phyloP scores from a whole-genome alignment of 2,329 filamentous ascomycete genomes.

The Sporothrix brunneoviolacea region DNA sequence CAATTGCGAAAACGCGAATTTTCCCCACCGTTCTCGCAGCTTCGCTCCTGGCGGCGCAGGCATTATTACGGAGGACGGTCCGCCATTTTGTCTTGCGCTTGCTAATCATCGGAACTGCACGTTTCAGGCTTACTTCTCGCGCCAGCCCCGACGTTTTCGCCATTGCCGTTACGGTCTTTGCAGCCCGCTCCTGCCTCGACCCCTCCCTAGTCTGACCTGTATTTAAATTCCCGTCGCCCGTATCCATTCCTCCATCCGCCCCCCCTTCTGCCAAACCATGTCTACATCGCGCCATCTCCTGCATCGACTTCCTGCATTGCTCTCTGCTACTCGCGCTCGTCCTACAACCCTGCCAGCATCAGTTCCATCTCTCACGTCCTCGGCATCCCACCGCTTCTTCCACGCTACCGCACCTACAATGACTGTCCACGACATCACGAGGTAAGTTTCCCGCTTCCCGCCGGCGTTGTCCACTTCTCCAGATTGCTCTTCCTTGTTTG shows the following conservation, averaged over 20 bases:
- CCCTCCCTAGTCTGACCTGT: background rate
- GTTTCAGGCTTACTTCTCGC: background rate
- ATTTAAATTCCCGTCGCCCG: conserved; percentile 1
- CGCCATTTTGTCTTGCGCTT: background rate
- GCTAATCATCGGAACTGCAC: conserved; percentile 4
- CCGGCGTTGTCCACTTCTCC: background rate
- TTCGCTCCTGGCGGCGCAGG: too few relatives aligned
- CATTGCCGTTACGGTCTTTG: background rate
- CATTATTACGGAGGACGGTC: too few relatives aligned
- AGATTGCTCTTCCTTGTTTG: background rate
- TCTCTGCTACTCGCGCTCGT: background rate
- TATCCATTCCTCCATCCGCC: background rate
- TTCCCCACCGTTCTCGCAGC: conserved; percentile 1
- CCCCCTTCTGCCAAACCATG: background rate
- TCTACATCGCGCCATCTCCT: conserved; percentile 9
- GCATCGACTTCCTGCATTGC: conserved; percentile 1
- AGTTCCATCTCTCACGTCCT: too few relatives aligned
- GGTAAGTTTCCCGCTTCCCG: conserved; percentile 3
- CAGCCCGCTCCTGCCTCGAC: conserved; percentile 2
- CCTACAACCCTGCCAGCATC: background rate
- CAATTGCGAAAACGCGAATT: too few relatives aligned
- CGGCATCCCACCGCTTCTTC: conserved; percentile 7
- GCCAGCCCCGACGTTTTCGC: background rate
- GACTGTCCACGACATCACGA: conserved; percentile 16
- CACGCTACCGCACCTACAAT: conserved; percentile 15